Evolutionary conservation across 768 basidiomycete species (phyloP).

Genomic region (Rhizopogon sp.): DNA sequence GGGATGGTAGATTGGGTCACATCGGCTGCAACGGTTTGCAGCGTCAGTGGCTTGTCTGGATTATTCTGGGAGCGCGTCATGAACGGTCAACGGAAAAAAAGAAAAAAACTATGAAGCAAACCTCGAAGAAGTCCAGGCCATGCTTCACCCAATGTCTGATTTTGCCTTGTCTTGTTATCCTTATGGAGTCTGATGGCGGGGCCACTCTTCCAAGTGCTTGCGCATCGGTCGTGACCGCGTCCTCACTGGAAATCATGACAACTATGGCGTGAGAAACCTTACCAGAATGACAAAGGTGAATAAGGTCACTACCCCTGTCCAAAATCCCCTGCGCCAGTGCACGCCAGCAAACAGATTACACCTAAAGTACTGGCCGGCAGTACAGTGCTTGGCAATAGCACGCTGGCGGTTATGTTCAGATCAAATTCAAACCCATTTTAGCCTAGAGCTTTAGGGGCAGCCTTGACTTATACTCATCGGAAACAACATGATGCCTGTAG

Average conservation of each 20-base stretch:
- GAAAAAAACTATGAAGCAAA: constrained; percentile 19
- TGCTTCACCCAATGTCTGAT: constrained; percentile 47
- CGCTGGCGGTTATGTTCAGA: too few species aligned
- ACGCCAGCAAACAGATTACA: too few species aligned
- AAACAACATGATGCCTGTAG: too few species aligned
- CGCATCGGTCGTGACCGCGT: background rate
- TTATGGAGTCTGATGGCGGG: constrained; percentile 30
- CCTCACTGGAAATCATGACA: background rate
- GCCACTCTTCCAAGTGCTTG: background rate
- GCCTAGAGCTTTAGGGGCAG: too few species aligned
- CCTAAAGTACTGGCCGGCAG: too few species aligned
- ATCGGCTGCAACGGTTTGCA: constrained; percentile 54
- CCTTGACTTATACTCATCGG: too few species aligned
- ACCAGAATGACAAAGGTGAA: too few species aligned
- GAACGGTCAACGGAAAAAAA: background rate
- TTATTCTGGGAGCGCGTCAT: constrained; percentile 33
- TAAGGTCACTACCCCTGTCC: too few species aligned
- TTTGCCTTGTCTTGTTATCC: constrained; percentile 55
- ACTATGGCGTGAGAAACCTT: background rate
- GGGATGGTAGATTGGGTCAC: constrained; percentile 40
- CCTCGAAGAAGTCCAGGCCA: constrained; percentile 51
- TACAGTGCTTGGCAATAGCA: too few species aligned
- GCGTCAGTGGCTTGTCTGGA: constrained; percentile 41
- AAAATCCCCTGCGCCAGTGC: too few species aligned
- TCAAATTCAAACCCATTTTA: too few species aligned